Evolutionary conservation across 495 filamentous ascomycete species (phyloP), one percentile per base, ranked within the genome.

Genomic region (Podospora pseudocomata): DNA sequence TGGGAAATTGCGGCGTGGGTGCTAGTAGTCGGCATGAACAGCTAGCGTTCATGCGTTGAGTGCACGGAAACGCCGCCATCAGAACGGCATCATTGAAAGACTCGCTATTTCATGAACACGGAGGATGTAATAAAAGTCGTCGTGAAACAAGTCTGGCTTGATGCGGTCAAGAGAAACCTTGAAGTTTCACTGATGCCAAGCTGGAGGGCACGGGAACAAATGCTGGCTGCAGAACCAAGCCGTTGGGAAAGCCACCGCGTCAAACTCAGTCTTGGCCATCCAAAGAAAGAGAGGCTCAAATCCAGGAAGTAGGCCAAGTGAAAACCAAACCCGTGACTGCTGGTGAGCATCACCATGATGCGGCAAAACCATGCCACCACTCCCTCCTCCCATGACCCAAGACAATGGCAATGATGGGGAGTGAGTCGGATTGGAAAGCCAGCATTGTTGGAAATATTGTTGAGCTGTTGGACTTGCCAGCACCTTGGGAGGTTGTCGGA

Each of bases 401-500:
- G 39, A 18, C 39, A 49, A 11, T 16, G 15, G 13, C 39, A 49
- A 49, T 23, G 15, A 49, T 16, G 9, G 39, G 9, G 39, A 49
- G 13, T 13, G 39, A 49, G 39, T 49, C 13, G 39, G 39, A 49
- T 49, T 18, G 39, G 15, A 49, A 13, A 49, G 15, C 39, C 39
- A 49, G 39, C 39, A 49, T 18, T 49, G 39, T 18, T 16, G 15
- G 39, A 16, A 49, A 49, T 49, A 49, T 49, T 49, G 39, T 49
- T 49, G 39, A 49, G 59, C 55, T 6, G 23, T 32, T 32, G 59
- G 23, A 3, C 7, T 32, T 32, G 16, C 28, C 61, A 63, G 30
- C 32, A 32, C 4, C 27, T 63, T 63, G 32, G 32, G 61, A 63
- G n/a, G 34, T 44, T 63, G 32, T 19, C 61, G 30, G 61, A 49